These are phyloP conservation scores for Apiospora kogelbergensis DNA, from an alignment of 2,329 filamentous ascomycete genomes.

Conservation along the genomic window DNA sequence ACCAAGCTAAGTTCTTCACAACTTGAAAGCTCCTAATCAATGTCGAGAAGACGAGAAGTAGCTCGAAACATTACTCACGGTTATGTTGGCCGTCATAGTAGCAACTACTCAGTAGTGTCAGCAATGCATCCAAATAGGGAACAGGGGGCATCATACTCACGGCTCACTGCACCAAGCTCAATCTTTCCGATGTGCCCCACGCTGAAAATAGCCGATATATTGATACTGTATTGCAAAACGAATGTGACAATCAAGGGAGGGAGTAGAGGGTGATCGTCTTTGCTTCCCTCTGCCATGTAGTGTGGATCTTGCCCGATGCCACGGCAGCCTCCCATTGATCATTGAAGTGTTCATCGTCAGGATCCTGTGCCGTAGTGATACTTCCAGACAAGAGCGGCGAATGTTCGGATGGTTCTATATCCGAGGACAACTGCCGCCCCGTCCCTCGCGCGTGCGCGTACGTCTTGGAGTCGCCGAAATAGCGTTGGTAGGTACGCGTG, in stretches of 20 bases:
- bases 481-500: slow-evolving; percentile 37
- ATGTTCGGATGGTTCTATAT: slow-evolving; percentile 40
- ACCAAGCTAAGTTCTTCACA: neutral
- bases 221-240: slow-evolving; percentile 78
- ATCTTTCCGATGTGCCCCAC: slow-evolving; percentile 74
- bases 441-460: slow-evolving; percentile 33
- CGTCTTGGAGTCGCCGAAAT: slow-evolving; percentile 57
- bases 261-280: slow-evolving; percentile 77
- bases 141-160: slow-evolving; percentile 26
- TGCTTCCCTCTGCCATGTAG: slow-evolving; percentile 87
- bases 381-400: slow-evolving; percentile 45
- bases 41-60: neutral
- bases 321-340: slow-evolving; percentile 86
- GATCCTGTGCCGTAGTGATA: slow-evolving; percentile 40
- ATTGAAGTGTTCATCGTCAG: slow-evolving; percentile 58
- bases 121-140: neutral
- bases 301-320: slow-evolving; percentile 75
- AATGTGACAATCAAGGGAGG: slow-evolving; percentile 71
- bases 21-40: too few relatives aligned
- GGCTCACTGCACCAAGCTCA: slow-evolving; percentile 65
- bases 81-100: slow-evolving; percentile 80
- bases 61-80: slow-evolving; percentile 23
- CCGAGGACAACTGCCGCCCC: slow-evolving; percentile 39
- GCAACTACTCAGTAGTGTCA: slow-evolving; percentile 43
- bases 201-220: slow-evolving; percentile 78